Conservation (phyloP, 305 asterid genomes). For the Solanum hybrid region DNA sequence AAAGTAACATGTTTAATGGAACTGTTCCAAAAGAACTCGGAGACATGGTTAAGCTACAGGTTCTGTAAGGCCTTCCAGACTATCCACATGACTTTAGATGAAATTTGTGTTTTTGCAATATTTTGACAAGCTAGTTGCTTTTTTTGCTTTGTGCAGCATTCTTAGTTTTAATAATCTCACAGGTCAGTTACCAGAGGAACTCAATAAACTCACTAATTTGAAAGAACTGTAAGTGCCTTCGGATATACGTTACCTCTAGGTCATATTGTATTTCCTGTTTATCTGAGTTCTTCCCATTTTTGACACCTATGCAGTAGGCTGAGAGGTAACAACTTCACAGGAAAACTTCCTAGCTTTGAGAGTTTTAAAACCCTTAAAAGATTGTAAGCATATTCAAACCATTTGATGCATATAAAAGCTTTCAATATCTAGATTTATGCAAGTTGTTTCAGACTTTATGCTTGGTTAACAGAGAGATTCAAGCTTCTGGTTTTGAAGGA, state of each 20-base stretch:
- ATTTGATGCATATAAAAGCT: background rate
- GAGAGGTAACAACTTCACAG: constrained; percentile 42
- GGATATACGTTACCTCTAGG: background rate
- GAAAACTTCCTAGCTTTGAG: constrained; percentile 35
- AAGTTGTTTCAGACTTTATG: background rate
- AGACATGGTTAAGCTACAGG: background rate
- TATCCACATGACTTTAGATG: background rate
- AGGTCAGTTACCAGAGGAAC: constrained; percentile 34
- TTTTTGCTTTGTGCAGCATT: constrained; percentile 22
- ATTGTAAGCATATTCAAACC: constrained; percentile 25
- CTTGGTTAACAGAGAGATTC: constrained; percentile 32
- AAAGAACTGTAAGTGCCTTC: constrained; percentile 31
- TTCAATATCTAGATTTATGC: background rate
- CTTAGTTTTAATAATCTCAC: constrained; percentile 39
- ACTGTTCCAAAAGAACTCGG: background rate
- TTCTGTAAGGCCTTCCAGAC: background rate
- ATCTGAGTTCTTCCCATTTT: background rate
- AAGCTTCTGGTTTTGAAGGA: constrained; percentile 49
- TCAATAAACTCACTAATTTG: constrained; percentile 28
- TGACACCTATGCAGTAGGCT: constrained; percentile 29
- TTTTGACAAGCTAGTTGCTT: background rate
- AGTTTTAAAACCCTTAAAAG: constrained; percentile 26
- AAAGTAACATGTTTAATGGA: constrained; percentile 6
- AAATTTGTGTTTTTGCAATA: background rate
- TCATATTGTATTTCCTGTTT: background rate